Evolutionary conservation across 768 basidiomycete genomes (phyloP).

Genomic region (Boletus rufocinnamomeus): DNA sequence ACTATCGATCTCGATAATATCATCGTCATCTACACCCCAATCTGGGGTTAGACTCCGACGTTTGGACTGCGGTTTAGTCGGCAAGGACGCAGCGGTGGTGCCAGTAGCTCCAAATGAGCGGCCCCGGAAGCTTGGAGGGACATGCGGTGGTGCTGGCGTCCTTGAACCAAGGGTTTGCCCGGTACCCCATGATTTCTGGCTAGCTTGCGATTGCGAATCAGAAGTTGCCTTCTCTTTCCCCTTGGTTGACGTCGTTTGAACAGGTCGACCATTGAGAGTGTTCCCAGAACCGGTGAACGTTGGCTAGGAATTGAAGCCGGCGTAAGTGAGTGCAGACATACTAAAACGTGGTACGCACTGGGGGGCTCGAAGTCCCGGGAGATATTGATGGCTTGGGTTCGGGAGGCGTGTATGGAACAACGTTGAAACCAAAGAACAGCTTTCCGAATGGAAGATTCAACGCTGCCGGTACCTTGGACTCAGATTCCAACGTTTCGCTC

Average conservation of each 20-base stretch:
- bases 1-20: conserved; percentile 82
- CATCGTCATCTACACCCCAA: conserved; percentile 83
- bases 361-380: conserved; percentile 32
- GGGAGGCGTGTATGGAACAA: conserved; percentile 65
- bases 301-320: conserved; percentile 28
- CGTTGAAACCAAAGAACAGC: conserved; percentile 94
- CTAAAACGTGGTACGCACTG: conserved; percentile 27
- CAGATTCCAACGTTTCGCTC: conserved; percentile 71
- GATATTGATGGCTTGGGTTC: conserved; percentile 29
- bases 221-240: conserved; percentile 55
- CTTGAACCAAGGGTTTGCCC: conserved; percentile 54
- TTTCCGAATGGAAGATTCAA: conserved; percentile 91
- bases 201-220: conserved; percentile 33
- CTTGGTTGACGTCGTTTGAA: conserved; percentile 40
- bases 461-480: conserved; percentile 82
- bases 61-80: conserved; percentile 40
- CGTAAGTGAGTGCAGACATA: neutral
- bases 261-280: conserved; percentile 58
- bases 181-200: conserved; percentile 42
- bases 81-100: conserved; percentile 44
- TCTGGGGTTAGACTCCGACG: conserved; percentile 73
- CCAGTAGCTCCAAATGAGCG: conserved; percentile 58
- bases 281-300: conserved; percentile 70
- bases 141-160: conserved; percentile 18
- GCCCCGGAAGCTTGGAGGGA: conserved; percentile 35